phyloP scores from a whole-genome alignment of 306 rosid species.

The Prunus dulcis region DNA sequence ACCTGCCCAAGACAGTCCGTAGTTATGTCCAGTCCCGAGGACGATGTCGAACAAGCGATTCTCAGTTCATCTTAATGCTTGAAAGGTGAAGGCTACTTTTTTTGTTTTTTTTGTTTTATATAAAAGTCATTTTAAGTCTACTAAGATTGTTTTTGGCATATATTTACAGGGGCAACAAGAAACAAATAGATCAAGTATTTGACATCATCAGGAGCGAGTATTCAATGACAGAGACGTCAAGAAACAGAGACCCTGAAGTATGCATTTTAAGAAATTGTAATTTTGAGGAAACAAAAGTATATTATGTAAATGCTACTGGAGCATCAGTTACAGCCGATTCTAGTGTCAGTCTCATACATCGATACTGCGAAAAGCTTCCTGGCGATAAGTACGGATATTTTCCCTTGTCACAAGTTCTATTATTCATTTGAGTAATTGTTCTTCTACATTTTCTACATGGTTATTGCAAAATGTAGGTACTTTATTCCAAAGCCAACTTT shows the following conservation, averaged over 20 bases:
- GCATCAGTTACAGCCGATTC: slow-evolving; percentile 75
- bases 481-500: slow-evolving; percentile 54
- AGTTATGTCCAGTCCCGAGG: slow-evolving; percentile 93
- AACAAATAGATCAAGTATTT: slow-evolving; percentile 62
- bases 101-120: slow-evolving; percentile 1
- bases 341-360: slow-evolving; percentile 53
- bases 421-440: not conserved
- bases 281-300: slow-evolving; percentile 34
- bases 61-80: slow-evolving; percentile 70
- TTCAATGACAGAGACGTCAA: slow-evolving; percentile 61
- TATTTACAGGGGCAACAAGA: slow-evolving; percentile 58
- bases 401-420: slow-evolving; percentile 7
- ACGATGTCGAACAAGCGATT: slow-evolving; percentile 68
- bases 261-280: slow-evolving; percentile 31
- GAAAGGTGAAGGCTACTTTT: slow-evolving; percentile 60
- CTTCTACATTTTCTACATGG: not conserved
- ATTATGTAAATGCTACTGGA: slow-evolving; percentile 65
- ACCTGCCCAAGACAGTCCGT: slow-evolving; percentile 82
- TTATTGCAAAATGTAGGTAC: slow-evolving; percentile 48
- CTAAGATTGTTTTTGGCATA: not conserved
- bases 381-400: slow-evolving; percentile 54
- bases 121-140: not conserved
- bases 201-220: slow-evolving; percentile 74
- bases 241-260: slow-evolving; percentile 42
- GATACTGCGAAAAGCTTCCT: slow-evolving; percentile 69